phyloP scores from a whole-genome alignment of 495 filamentous ascomycete genomes.

The Cudoniella acicularis region DNA sequence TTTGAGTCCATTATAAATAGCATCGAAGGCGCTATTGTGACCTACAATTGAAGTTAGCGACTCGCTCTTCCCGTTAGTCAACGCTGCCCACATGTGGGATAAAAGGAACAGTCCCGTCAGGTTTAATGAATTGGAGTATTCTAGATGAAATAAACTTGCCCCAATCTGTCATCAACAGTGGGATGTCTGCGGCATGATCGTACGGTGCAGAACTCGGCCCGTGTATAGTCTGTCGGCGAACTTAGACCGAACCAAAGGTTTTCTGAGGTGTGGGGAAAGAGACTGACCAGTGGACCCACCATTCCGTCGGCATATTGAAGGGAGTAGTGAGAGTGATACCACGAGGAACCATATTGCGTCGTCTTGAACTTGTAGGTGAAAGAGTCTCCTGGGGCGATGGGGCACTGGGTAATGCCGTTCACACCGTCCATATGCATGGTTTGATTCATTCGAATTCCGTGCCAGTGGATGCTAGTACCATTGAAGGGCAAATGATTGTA shows the following conservation, averaged over 20 bases:
- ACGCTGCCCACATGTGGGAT: no score
- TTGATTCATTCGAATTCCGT: conserved; percentile 37
- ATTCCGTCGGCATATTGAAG: conserved; percentile 48
- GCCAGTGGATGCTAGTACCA: conserved; percentile 44
- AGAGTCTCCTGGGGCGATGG: conserved; percentile 34
- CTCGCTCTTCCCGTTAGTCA: no score
- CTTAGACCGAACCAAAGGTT: conserved; percentile 30
- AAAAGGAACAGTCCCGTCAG: no score
- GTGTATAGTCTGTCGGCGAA: conserved; percentile 38
- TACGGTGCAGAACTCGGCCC: no score
- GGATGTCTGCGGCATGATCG: no score
- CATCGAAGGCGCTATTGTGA: no score
- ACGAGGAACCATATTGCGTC: conserved; percentile 51
- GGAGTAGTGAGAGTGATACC: conserved; percentile 60
- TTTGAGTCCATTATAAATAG: no score
- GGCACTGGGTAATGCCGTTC: conserved; percentile 39
- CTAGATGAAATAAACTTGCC: no score
- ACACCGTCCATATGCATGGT: conserved; percentile 38
- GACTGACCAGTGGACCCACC: conserved; percentile 40
- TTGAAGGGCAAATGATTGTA: conserved; percentile 3
- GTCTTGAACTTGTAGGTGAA: conserved; percentile 47
- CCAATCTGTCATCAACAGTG: no score
- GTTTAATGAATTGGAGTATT: no score
- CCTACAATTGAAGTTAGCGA: no score
- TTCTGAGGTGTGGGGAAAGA: conserved; percentile 26